phyloP scores from a whole-genome alignment of 2,329 filamentous ascomycete species.

The Kalaharituber pfeilii region DNA sequence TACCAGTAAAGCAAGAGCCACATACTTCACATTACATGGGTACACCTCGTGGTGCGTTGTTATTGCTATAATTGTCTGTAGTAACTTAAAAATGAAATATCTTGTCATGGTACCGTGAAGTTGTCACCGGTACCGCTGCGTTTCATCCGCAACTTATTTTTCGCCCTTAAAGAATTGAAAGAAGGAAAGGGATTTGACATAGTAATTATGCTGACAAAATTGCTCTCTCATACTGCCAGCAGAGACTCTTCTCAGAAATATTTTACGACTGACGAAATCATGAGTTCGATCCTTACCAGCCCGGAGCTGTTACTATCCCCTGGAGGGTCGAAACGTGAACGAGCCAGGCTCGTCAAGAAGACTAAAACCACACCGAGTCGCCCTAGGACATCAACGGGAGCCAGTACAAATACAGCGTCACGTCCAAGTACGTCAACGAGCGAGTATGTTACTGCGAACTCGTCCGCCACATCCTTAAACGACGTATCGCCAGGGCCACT shows the following conservation, averaged over 20 bases:
- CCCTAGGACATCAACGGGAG: background rate
- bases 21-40: no score
- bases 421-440: background rate
- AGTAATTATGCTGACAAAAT: background rate
- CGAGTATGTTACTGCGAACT: background rate
- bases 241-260: background rate
- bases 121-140: no score
- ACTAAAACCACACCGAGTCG: background rate
- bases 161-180: no score
- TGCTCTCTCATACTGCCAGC: background rate
- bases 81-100: no score
- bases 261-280: background rate
- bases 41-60: no score
- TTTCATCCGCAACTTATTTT: no score
- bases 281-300: background rate
- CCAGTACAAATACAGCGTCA: background rate
- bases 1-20: no score
- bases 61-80: no score
- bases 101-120: no score
- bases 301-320: background rate
- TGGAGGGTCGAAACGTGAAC: background rate
- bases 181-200: no score
- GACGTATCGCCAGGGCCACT: background rate
- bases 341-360: background rate
- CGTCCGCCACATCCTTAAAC: background rate